Evolutionary conservation across 73 alveolate species (phyloP), one percentile per base, ranked within the genome.

Genomic region (Paramecium bursaria): DNA sequence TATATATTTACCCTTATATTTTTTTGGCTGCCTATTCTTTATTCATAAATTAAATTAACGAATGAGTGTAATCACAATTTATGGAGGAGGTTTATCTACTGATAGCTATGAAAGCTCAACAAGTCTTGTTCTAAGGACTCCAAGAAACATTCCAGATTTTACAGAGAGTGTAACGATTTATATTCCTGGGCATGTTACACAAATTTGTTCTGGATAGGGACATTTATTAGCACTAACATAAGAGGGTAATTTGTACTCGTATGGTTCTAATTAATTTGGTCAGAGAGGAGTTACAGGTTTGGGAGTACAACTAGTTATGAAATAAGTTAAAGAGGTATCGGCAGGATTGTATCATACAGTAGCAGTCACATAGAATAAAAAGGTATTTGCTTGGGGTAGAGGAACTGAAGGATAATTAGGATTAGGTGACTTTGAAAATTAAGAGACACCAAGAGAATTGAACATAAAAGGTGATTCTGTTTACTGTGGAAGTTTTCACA

Each of bases 21-120:
- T 87, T 90, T 48, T 87, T 88, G 6, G 87, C 86, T 7, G 98
- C 98, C 13, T 85, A 15, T 31, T 73, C 82, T 9, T 85, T 88
- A 48, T 74, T 44, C 76, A 57, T 57, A n/a, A n/a, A n/a, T n/a
- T n/a, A n/a, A n/a, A n/a, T n/a, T n/a, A n/a, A n/a, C n/a, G n/a
- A n/a, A n/a, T n/a, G n/a, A n/a, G n/a, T n/a, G n/a, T 39, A 67
- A 67, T 67, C 31, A 67, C 82, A 1, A 42, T 67, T 47, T 67
- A 67, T 19, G 82, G 82, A 21, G 35, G 22, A 0, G 22, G 33
- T 1, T 39, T 19, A 25, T 35, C 26, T 67, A 57, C 82, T 39
- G 82, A 67, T 67, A 33, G 22, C 14, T 67, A 25, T 15, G 82
- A 67, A 22, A 67, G 82, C 44, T 35, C 82, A 15, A 57, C 60